phyloP scores from a whole-genome alignment of 225 moss, liverwort and hornwort species.

The Sphagnum tenellum region DNA sequence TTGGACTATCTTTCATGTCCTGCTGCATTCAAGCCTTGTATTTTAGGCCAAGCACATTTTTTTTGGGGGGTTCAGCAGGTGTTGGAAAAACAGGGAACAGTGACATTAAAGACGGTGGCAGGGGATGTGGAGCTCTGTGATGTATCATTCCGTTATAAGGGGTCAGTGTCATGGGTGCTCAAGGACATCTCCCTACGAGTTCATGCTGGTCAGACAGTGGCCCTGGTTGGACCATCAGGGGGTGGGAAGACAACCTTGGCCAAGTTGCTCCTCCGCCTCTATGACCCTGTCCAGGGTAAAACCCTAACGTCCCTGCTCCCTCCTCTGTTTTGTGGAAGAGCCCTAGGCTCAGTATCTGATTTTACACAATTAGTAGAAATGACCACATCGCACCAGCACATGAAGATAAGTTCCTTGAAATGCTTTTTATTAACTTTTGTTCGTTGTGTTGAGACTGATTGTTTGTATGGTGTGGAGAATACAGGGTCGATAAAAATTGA shows the following conservation, averaged over 20 bases:
- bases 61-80: constrained; percentile 25
- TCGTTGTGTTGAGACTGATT: too few relatives aligned
- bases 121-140: constrained; percentile 70
- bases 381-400: too few relatives aligned
- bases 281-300: constrained; percentile 76
- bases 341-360: too few relatives aligned
- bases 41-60: too few relatives aligned
- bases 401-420: too few relatives aligned
- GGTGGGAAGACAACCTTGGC: constrained; percentile 92
- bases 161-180: constrained; percentile 64
- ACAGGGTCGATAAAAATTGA: constrained; percentile 76
- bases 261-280: constrained; percentile 89
- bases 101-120: constrained; percentile 32
- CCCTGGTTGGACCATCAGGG: constrained; percentile 90
- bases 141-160: constrained; percentile 73
- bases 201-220: constrained; percentile 84
- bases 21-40: too few relatives aligned
- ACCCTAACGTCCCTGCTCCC: too few relatives aligned
- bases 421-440: too few relatives aligned
- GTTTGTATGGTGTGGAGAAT: background rate
- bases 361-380: too few relatives aligned
- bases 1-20: too few relatives aligned
- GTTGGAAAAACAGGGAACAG: constrained; percentile 26
- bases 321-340: too few relatives aligned
- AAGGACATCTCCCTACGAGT: constrained; percentile 66